Percentiles rank a stretch among this genome's conserved stretches.
phyloP scores from a whole-genome alignment of 2,329 filamentous ascomycete species.

The Colletotrichum trifolii region DNA sequence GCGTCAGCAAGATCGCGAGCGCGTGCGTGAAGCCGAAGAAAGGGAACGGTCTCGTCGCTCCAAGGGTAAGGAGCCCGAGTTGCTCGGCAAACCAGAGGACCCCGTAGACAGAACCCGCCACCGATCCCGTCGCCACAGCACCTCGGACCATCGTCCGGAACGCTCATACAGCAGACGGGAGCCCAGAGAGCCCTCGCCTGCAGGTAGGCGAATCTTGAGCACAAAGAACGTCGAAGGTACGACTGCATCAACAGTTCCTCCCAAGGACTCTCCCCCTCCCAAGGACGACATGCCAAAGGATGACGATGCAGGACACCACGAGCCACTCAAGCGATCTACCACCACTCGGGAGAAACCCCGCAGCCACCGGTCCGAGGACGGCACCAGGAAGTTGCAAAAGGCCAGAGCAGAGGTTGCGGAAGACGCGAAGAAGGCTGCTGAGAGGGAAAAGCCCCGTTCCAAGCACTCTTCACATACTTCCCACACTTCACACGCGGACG shows the following conservation, averaged over 20 bases:
- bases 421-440: constrained; percentile 35
- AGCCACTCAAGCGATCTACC: constrained; percentile 46
- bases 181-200: constrained; percentile 37
- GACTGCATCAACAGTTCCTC: constrained; percentile 38
- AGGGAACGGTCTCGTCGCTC: constrained; percentile 35
- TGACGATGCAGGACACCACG: constrained; percentile 39
- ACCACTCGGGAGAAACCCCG: constrained; percentile 44
- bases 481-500: constrained; percentile 33
- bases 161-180: constrained; percentile 42
- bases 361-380: constrained; percentile 44
- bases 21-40: constrained; percentile 9
- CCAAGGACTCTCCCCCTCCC: constrained; percentile 35
- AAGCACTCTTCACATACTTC: constrained; percentile 40
- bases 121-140: constrained; percentile 54
- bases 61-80: constrained; percentile 49
- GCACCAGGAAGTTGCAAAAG: constrained; percentile 41
- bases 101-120: constrained; percentile 45
- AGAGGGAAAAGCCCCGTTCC: constrained; percentile 44
- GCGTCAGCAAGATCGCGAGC: constrained; percentile 29
- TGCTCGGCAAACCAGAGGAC: constrained; percentile 28
- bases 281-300: constrained; percentile 37
- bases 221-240: constrained; percentile 52
- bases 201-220: constrained; percentile 55
- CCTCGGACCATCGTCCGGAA: constrained; percentile 46
- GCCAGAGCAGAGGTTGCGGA: constrained; percentile 40